Evolutionary conservation across 805 yeast genomes (phyloP), one percentile per base, ranked within the genome.

Genomic region (Pichia californica): DNA sequence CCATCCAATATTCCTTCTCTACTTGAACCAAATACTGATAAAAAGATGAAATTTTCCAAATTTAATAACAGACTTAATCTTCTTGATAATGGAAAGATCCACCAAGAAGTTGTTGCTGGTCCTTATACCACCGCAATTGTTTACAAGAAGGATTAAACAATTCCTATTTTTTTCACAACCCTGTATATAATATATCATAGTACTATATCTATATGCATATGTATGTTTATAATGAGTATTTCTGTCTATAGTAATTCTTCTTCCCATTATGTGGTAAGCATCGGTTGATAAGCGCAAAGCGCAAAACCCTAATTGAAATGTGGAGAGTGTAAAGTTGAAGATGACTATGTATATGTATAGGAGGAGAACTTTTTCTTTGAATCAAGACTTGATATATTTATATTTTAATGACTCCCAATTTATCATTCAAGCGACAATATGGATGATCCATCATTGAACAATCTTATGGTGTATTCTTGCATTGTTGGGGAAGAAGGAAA

Each of bases 21-120:
- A 16, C 52, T 81, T 16, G 86, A 81, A 56, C 87, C 88, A 5
- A 46, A 29, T 14, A 19, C 20, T 3, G 44, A 40, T n/a, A 34
- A 37, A 14, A 32, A 36, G 21, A 36, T 38, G 13, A 66, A 51
- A 43, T 57, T 43, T 4, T 40, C 40, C 19, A 59, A 63, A 19
- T 56, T 56, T 28, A 67, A 67, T 36, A 67, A 70, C 52, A 63
- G 83, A 48, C 64, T 83, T 36, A 71, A 65, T 39, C 61, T 83
- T 41, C 42, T 57, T n/a, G 38, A 51, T 19, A 50, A 49, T 28
- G 52, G 53, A 15, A 57, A 54, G 4, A 67, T 69, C 8, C 72
- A 74, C 41, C 89, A 83, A 61, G 76, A 68, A 4, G 56, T 82
- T 7, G 73, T 70, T 32, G 83, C 89, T 5, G 88, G 89, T 8